Evolutionary conservation across 495 filamentous ascomycete species (phyloP).

Genomic region (Trichoderma orchidacearum): DNA sequence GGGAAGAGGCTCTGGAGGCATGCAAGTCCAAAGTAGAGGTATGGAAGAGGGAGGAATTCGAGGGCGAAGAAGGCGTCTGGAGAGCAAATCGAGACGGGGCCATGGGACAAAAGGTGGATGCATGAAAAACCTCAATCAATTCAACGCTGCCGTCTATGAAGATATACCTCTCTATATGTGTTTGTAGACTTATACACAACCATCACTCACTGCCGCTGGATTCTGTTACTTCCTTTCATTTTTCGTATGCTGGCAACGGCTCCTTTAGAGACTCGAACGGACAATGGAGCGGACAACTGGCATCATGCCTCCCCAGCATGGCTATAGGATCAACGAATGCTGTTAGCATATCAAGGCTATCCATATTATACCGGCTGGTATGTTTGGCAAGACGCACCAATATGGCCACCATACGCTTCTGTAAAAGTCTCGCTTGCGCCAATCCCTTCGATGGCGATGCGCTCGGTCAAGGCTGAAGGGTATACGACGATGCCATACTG

Average conservation of each 20-base stretch:
- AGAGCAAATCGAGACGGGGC: slow-evolving; percentile 77
- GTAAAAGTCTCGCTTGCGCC: neutral
- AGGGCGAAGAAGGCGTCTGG: slow-evolving; percentile 66
- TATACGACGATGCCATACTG: slow-evolving; percentile 3
- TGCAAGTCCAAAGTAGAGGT: slow-evolving; percentile 82
- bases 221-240: neutral
- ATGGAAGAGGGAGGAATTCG: slow-evolving; percentile 93
- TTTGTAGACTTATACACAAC: neutral
- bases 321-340: neutral
- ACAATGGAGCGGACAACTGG: neutral
- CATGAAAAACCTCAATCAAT: slow-evolving; percentile 9
- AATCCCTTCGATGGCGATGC: neutral
- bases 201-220: no score
- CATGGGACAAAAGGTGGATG: slow-evolving; percentile 28
- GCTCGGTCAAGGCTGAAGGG: neutral
- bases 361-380: neutral
- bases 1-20: slow-evolving; percentile 78
- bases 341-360: neutral
- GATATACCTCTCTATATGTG: neutral
- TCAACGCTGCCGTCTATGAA: neutral
- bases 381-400: neutral
- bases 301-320: neutral
- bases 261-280: slow-evolving; percentile 1
- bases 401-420: neutral
- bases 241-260: neutral